Percentiles rank a stretch among this genome's conserved stretches.
These are phyloP conservation scores for Fusarium lateritium DNA, from an alignment of 2,329 filamentous ascomycete species.

Conservation along the genomic window DNA sequence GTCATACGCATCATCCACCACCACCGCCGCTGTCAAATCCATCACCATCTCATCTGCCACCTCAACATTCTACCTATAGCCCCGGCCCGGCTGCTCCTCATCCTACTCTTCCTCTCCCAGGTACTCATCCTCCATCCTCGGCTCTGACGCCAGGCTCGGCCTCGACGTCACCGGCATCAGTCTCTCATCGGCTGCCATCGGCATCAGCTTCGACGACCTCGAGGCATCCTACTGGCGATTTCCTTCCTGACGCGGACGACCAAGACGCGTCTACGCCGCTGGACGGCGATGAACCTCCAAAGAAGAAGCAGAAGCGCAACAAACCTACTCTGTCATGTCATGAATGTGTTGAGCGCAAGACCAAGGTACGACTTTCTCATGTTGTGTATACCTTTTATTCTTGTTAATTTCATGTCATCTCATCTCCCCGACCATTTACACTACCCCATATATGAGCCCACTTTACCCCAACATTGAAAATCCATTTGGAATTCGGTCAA, in stretches of 20 bases:
- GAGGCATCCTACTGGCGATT: constrained; percentile 39
- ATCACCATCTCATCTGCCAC: constrained; percentile 38
- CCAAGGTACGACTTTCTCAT: constrained; percentile 69
- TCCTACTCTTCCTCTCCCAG: constrained; percentile 36
- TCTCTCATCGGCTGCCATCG: constrained; percentile 46
- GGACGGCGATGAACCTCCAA: constrained; percentile 59
- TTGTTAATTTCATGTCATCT: constrained; percentile 19
- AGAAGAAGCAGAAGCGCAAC: constrained; percentile 86
- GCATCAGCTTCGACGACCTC: constrained; percentile 38
- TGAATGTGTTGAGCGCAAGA: constrained; percentile 87
- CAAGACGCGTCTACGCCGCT: constrained; percentile 40
- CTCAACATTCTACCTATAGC: constrained; percentile 42
- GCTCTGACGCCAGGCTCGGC: constrained; percentile 49
- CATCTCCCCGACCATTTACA: constrained; percentile 9
- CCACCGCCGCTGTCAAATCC: constrained; percentile 36
- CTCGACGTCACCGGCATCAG: constrained; percentile 49
- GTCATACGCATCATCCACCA: constrained; percentile 42
- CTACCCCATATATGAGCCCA: constrained; percentile 29
- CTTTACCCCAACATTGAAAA: constrained; percentile 26
- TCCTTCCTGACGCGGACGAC: constrained; percentile 40
- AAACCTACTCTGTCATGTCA: constrained; percentile 85
- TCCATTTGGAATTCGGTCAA: constrained; percentile 6
- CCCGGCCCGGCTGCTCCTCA: constrained; percentile 29
- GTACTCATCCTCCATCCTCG: constrained; percentile 38
- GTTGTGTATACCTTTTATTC: constrained; percentile 9